Percentiles rank a stretch among this genome's conserved stretches.
These are phyloP conservation scores for Lichtheimia ramosa DNA, from an alignment of 371 early-diverging fungal species.

Conservation along the genomic window DNA sequence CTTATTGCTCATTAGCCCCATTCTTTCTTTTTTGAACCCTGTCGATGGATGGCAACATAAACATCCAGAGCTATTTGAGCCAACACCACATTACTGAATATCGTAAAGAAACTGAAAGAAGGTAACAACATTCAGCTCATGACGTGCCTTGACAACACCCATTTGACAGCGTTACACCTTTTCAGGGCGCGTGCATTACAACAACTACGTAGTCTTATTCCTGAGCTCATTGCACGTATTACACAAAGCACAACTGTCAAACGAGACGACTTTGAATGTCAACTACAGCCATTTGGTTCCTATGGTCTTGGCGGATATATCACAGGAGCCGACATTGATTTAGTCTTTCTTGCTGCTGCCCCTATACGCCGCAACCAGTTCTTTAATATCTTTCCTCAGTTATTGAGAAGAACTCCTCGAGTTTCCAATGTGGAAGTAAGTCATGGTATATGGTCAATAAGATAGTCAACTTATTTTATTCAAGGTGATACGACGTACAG, in stretches of 20 bases:
- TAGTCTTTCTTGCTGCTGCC: constrained; percentile 28
- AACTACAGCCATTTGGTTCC: constrained; percentile 41
- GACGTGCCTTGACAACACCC: not conserved
- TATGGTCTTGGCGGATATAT: constrained; percentile 37
- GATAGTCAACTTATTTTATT: too few species aligned
- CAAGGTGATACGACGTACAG: constrained; percentile 30
- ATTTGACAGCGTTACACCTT: not conserved
- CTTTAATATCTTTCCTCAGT: constrained; percentile 17
- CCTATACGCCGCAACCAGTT: constrained; percentile 21
- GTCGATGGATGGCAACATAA: not conserved
- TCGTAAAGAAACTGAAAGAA: not conserved
- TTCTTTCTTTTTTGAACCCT: too few species aligned
- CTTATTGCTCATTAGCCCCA: too few species aligned
- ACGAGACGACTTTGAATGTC: constrained; percentile 15
- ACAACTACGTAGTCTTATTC: constrained; percentile 3
- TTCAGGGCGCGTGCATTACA: constrained; percentile 5
- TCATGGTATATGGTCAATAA: not conserved
- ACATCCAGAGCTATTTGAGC: not conserved
- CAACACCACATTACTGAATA: not conserved
- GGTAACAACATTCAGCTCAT: not conserved
- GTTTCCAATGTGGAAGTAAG: constrained; percentile 31
- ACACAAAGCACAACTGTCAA: constrained; percentile 1
- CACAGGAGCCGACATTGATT: constrained; percentile 39
- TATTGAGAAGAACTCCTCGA: constrained; percentile 9
- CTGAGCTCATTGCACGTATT: constrained; percentile 3